Percentiles rank a stretch among this genome's conserved stretches.
Conservation (phyloP, 2,329 filamentous ascomycete species). For the Nannizzia gypsea region DNA sequence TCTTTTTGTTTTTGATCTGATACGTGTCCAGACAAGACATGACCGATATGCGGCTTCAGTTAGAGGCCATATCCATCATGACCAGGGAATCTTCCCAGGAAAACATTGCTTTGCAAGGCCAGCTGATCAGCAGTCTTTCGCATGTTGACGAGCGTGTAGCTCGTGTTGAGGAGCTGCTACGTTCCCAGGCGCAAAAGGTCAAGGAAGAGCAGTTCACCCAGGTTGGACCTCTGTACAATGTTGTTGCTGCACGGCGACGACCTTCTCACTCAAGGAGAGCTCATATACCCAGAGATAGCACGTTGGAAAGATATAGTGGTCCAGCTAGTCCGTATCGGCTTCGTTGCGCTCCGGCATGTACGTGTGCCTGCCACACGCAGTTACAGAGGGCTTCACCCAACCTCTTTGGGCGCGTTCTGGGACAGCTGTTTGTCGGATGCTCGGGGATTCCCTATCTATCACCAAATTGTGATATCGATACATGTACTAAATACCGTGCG, state of each 20-base stretch:
- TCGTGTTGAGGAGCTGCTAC: conserved; percentile 20
- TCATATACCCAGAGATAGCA: background rate
- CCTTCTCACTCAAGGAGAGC: background rate
- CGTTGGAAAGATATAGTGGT: background rate
- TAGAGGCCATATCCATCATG: conserved; percentile 19
- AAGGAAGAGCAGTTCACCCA: conserved; percentile 18
- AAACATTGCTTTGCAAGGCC: conserved; percentile 16
- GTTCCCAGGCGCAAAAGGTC: conserved; percentile 17
- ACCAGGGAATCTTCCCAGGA: conserved; percentile 12
- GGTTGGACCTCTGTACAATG: conserved; percentile 17
- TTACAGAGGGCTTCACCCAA: conserved; percentile 16
- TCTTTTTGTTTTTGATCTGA: background rate
- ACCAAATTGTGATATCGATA: conserved; percentile 16
- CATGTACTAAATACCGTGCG: conserved; percentile 16
- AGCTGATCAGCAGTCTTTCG: conserved; percentile 15
- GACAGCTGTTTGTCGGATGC: conserved; percentile 21
- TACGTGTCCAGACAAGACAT: conserved; percentile 16
- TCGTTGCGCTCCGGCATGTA: conserved; percentile 15
- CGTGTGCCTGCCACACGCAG: conserved; percentile 17
- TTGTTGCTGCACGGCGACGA: background rate
- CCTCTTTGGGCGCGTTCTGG: conserved; percentile 17
- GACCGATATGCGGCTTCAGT: conserved; percentile 16
- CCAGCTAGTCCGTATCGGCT: background rate
- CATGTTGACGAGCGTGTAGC: conserved; percentile 20
- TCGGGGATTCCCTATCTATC: conserved; percentile 20